Percentiles rank a stretch among this genome's conserved stretches.
Conservation (phyloP, 176 grass and related monocot species). For the Triticum dicoccoides region DNA sequence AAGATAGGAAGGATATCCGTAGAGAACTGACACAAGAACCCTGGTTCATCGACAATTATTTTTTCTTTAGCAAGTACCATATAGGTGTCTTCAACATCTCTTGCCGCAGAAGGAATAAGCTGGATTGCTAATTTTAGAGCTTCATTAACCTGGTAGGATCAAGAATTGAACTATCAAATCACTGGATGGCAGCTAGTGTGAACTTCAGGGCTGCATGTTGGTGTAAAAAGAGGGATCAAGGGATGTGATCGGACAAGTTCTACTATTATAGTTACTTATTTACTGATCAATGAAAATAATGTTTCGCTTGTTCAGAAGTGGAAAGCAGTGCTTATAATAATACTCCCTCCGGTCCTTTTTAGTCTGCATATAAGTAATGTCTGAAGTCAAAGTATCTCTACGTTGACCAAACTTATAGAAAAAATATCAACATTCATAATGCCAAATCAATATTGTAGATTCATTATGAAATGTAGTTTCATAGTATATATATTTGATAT, state of each 20-base stretch:
- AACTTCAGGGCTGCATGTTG: neutral
- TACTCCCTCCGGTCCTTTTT: too few species aligned
- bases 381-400: too few species aligned
- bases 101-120: constrained; percentile 66
- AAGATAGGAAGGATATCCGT: constrained; percentile 82
- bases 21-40: constrained; percentile 76
- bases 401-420: too few species aligned
- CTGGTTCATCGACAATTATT: constrained; percentile 75
- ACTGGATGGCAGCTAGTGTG: neutral
- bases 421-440: too few species aligned
- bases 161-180: constrained; percentile 30
- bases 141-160: constrained; percentile 65
- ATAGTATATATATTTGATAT: too few species aligned
- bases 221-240: neutral
- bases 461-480: too few species aligned
- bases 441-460: too few species aligned
- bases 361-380: too few species aligned
- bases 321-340: neutral
- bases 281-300: neutral
- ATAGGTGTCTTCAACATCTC: constrained; percentile 57
- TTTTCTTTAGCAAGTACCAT: constrained; percentile 76
- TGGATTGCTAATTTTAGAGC: constrained; percentile 89
- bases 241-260: neutral
- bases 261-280: neutral
- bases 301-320: neutral